phyloP scores from a whole-genome alignment of 495 filamentous ascomycete genomes.

The Daldinia loculata region DNA sequence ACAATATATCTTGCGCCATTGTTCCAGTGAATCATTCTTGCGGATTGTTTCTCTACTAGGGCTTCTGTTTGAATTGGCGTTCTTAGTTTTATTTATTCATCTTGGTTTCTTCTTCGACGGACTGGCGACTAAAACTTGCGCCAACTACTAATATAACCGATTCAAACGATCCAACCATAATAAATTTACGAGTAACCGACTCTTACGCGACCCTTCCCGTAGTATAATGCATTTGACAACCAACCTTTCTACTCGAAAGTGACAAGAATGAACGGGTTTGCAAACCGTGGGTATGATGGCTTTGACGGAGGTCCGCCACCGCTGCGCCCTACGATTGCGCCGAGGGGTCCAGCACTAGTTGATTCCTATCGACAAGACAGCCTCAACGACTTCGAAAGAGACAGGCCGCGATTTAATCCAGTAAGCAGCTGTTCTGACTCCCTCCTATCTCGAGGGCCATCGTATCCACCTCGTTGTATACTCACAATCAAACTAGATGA shows the following conservation, averaged over 20 bases:
- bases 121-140: slow-evolving; percentile 22
- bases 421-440: slow-evolving; percentile 47
- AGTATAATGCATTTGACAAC: slow-evolving; percentile 31
- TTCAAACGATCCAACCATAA: slow-evolving; percentile 1
- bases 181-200: not conserved
- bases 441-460: not conserved
- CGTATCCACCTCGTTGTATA: slow-evolving; percentile 4
- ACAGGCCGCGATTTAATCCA: slow-evolving; percentile 57
- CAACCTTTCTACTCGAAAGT: slow-evolving; percentile 25
- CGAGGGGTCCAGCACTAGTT: slow-evolving; percentile 50
- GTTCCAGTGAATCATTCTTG: slow-evolving; percentile 7
- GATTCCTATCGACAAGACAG: slow-evolving; percentile 60
- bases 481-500: slow-evolving; percentile 47
- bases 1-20: slow-evolving; percentile 15
- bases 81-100: not conserved
- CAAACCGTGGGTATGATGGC: slow-evolving; percentile 34
- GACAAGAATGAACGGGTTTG: slow-evolving; percentile 45
- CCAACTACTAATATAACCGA: slow-evolving; percentile 14
- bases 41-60: not conserved
- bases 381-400: slow-evolving; percentile 53
- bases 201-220: slow-evolving; percentile 1
- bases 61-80: slow-evolving; percentile 9
- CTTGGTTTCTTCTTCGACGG: not conserved
- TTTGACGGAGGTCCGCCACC: slow-evolving; percentile 37
- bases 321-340: slow-evolving; percentile 35